Evolutionary conservation across 441 rosid genomes (phyloP), one percentile per base, ranked within the genome.

Genomic region (Euphorbia schlechtendalii): DNA sequence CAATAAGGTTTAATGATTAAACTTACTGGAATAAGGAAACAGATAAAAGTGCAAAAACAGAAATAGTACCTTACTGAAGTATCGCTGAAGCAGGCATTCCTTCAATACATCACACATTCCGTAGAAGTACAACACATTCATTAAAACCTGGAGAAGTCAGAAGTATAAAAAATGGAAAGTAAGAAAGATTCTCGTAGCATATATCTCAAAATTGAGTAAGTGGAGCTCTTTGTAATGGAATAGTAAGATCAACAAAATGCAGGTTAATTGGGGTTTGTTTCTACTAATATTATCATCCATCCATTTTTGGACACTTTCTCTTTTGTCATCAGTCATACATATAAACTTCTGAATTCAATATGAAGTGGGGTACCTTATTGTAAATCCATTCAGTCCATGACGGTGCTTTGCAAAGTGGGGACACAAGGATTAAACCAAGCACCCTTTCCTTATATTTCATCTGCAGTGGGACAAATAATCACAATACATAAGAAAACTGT

Each of bases 311-410:
- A 14, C 13, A 17, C 18, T 56, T 43, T 56, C n/a, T 28, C 20
- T 25, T 46, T 30, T n/a, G n/a, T n/a, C n/a, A n/a, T n/a, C n/a
- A n/a, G n/a, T n/a, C n/a, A n/a, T n/a, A n/a, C n/a, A n/a, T n/a
- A n/a, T n/a, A n/a, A n/a, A n/a, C n/a, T n/a, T n/a, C n/a, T n/a
- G n/a, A n/a, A n/a, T n/a, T n/a, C n/a, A n/a, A n/a, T n/a, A n/a
- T n/a, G n/a, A n/a, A 53, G 57, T 63, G 34, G 20, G 21, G 57
- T 71, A 83, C 90, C 90, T 85, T 85, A 74, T 81, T 81, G 75
- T 81, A 85, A 30, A 83, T 69, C 88, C 90, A 85, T 68, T 85
- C 90, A 63, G 86, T 71, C 90, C 90, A 85, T 0, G 88, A 77
- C 48, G 88, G 83, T 61, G 83, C 82, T 76, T 76, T 81, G 80